Evolutionary conservation across 257 asterid species (phyloP).

Genomic region (Buddleja alternifolia): DNA sequence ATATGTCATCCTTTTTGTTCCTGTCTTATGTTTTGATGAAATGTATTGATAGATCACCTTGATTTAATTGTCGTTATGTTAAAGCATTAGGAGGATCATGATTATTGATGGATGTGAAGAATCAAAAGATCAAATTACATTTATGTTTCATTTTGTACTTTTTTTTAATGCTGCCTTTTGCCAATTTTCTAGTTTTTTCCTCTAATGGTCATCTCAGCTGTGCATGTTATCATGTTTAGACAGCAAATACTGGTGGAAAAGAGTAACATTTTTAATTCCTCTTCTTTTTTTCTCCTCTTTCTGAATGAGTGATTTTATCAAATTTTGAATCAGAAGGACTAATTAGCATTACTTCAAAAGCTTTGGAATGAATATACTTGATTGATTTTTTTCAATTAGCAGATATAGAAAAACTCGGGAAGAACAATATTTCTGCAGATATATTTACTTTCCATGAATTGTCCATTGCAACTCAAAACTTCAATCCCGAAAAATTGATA

Average conservation of each 20-base stretch:
- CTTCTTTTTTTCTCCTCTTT: no score
- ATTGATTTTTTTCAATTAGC: neutral
- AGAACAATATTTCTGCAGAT: constrained; percentile 56
- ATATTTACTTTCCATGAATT: constrained; percentile 47
- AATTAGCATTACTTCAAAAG: neutral
- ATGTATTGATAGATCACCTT: neutral
- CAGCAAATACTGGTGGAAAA: neutral
- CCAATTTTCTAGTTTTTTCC: neutral
- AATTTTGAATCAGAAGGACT: no score
- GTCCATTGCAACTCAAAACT: constrained; percentile 48
- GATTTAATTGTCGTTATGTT: neutral
- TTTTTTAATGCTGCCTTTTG: neutral
- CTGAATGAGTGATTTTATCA: no score
- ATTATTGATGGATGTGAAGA: neutral
- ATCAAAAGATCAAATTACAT: neutral
- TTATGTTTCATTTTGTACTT: neutral
- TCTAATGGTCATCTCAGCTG: neutral
- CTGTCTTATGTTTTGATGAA: neutral
- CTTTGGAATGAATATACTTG: constrained; percentile 1
- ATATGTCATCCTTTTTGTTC: neutral
- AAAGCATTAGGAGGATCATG: neutral
- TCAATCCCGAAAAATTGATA: constrained; percentile 35
- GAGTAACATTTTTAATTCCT: no score
- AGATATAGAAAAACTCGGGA: constrained; percentile 68
- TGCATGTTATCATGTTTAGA: neutral